phyloP scores from a whole-genome alignment of 129 eudicot genomes.

The Solidago caesia region DNA sequence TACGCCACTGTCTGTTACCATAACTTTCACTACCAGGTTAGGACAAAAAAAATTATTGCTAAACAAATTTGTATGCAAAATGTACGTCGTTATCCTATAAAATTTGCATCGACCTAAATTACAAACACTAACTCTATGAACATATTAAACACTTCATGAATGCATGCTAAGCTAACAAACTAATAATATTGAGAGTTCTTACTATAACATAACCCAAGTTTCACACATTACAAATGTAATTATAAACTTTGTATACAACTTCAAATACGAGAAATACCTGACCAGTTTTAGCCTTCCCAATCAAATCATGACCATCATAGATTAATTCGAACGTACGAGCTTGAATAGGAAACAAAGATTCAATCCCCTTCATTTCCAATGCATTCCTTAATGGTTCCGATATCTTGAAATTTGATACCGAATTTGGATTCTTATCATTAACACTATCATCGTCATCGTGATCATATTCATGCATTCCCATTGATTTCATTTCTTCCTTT shows the following conservation, averaged over 20 bases:
- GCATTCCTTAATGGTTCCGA: constrained; percentile 71
- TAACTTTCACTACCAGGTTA: too few relatives aligned
- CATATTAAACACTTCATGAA: not conserved
- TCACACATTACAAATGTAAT: not conserved
- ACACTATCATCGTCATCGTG: constrained; percentile 14
- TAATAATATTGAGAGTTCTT: not conserved
- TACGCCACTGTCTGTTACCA: too few relatives aligned
- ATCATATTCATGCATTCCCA: constrained; percentile 36
- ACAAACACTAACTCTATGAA: not conserved
- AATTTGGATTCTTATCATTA: constrained; percentile 41
- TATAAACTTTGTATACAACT: not conserved
- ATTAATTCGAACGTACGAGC: constrained; percentile 71
- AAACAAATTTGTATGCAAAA: too few relatives aligned
- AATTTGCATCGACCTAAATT: not conserved
- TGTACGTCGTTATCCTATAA: not conserved
- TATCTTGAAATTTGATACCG: constrained; percentile 62
- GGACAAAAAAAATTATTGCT: too few relatives aligned
- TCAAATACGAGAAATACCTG: constrained; percentile 47
- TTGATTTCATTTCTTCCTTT: constrained; percentile 41
- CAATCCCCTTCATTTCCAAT: constrained; percentile 70
- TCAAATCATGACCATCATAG: constrained; percentile 83
- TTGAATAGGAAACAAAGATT: constrained; percentile 87
- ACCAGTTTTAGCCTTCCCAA: constrained; percentile 94
- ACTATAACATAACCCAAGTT: not conserved
- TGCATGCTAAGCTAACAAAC: not conserved